Evolutionary conservation across 352 stramenopile genomes (phyloP), one percentile per base, ranked within the genome.

Genomic region (Phytophthora cryptogea): DNA sequence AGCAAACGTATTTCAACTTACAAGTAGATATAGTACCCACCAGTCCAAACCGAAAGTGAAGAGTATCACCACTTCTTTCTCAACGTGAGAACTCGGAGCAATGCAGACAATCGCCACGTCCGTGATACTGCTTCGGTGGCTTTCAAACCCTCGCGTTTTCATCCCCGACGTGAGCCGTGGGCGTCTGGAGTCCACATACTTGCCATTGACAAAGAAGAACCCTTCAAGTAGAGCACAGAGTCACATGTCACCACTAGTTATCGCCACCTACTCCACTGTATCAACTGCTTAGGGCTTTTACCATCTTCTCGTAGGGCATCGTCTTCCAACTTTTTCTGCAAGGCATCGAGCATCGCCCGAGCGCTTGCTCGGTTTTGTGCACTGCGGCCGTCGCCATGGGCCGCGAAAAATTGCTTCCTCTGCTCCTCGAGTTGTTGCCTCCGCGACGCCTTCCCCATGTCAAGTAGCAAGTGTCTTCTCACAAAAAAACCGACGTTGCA

Each of bases 221-320:
- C 78, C 76, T 86, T 3, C 11, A 16, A 39, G 45, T 8, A 26
- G 27, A 42, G 7, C 28, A 41, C 6, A 53, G n/a, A n/a, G 3
- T 10, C 7, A 37, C 2, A 39, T 2, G 30, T 32, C n/a, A 53
- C 17, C 8, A 63, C 26, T n/a, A 7, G 4, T 20, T 5, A 27
- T 1, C 31, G 14, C 11, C n/a, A 37, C 33, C 5, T 40, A 6
- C 10, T 23, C 5, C 8, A 53, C 8, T 13, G 30, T 11, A 10
- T 5, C 17, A 26, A 13, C 28, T 8, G 2, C 4, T 45, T 43
- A 49, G 31, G 30, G 26, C 14, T 9, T 1, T 35, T 11, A 71
- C 73, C 80, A 41, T 90, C 78, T 60, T 90, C 76, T 43, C 74
- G 72, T 27, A 86, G 50, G 4, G 80, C 76, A 45, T 90, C 80